phyloP scores from a whole-genome alignment of 192 early-diverging fungal species.

The Chytriomyces hyalinus region DNA sequence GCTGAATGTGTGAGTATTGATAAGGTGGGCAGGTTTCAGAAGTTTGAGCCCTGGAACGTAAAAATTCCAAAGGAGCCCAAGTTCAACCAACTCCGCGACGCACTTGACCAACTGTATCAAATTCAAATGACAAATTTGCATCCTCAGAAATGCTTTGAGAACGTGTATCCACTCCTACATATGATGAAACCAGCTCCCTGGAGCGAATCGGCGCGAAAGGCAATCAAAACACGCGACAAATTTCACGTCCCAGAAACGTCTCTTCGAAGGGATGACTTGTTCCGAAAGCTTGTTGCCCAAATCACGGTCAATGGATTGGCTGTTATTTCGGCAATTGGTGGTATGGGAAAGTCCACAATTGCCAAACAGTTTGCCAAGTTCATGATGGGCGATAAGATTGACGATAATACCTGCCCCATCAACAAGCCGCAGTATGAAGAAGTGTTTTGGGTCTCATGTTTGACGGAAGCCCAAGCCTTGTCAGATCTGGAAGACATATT shows the following conservation, averaged over 20 bases:
- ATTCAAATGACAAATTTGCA: constrained; percentile 5
- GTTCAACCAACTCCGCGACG: constrained; percentile 7
- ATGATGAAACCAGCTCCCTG: neutral
- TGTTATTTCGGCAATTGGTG: constrained; percentile 21
- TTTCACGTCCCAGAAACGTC: neutral
- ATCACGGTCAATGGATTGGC: constrained; percentile 2
- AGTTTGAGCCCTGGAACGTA: constrained; percentile 11
- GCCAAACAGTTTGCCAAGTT: constrained; percentile 24
- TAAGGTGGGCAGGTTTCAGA: neutral
- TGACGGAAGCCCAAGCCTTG: too few species aligned
- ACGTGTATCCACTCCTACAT: constrained; percentile 3
- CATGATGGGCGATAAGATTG: too few species aligned
- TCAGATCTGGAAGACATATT: too few species aligned
- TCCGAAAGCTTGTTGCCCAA: neutral
- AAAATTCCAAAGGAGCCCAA: constrained; percentile 1
- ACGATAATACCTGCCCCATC: too few species aligned
- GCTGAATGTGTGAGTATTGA: neutral
- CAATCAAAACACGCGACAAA: neutral
- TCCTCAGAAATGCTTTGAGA: constrained; percentile 17
- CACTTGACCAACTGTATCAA: neutral
- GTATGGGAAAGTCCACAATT: constrained; percentile 18
- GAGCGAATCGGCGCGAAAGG: neutral
- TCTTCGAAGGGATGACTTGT: neutral
- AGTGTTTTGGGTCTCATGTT: too few species aligned
- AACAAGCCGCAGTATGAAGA: too few species aligned